A percentile compares a stretch with the other conserved stretches of the same genome.
phyloP scores from a whole-genome alignment of 768 basidiomycete genomes.

The Cantharellus cinnabarinus region DNA sequence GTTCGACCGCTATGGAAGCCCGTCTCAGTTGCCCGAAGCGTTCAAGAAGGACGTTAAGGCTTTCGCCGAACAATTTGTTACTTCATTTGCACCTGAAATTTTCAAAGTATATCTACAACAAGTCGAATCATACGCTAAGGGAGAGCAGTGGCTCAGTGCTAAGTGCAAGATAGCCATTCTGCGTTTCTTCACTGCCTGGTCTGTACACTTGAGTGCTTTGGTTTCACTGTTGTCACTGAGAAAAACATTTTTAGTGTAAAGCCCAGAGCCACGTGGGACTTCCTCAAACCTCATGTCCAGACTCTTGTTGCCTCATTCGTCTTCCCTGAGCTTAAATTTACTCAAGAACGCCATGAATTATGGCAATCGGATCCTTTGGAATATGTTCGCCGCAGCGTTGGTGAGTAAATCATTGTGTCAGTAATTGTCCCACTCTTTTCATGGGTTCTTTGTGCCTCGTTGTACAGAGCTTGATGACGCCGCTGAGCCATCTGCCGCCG shows the following conservation, averaged over 20 bases:
- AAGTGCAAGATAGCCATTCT: slow-evolving; percentile 73
- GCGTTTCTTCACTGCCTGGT: slow-evolving; percentile 80
- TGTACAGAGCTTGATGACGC: slow-evolving; percentile 65
- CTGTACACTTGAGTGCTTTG: slow-evolving; percentile 9
- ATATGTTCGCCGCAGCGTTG: slow-evolving; percentile 55
- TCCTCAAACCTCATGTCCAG: slow-evolving; percentile 71
- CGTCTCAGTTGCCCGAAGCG: slow-evolving; percentile 60
- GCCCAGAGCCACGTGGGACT: slow-evolving; percentile 77
- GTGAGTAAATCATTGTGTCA: slow-evolving; percentile 21
- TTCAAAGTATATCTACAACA: slow-evolving; percentile 54
- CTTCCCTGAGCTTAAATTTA: slow-evolving; percentile 76
- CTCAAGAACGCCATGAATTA: slow-evolving; percentile 36
- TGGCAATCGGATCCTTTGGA: slow-evolving; percentile 76
- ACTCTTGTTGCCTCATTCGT: slow-evolving; percentile 60
- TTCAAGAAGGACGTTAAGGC: slow-evolving; percentile 45
- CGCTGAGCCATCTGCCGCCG: slow-evolving; percentile 55
- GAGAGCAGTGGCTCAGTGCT: slow-evolving; percentile 58
- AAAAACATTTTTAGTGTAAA: slow-evolving; percentile 39
- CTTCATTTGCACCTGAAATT: slow-evolving; percentile 69
- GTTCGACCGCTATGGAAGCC: slow-evolving; percentile 77
- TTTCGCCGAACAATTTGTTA: slow-evolving; percentile 63
- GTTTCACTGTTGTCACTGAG: not conserved
- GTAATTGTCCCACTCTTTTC: not conserved
- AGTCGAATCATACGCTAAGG: slow-evolving; percentile 51
- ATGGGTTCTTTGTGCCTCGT: not conserved